phyloP scores from a whole-genome alignment of 116 monocot species.

The Dioscorea cayenensis region DNA sequence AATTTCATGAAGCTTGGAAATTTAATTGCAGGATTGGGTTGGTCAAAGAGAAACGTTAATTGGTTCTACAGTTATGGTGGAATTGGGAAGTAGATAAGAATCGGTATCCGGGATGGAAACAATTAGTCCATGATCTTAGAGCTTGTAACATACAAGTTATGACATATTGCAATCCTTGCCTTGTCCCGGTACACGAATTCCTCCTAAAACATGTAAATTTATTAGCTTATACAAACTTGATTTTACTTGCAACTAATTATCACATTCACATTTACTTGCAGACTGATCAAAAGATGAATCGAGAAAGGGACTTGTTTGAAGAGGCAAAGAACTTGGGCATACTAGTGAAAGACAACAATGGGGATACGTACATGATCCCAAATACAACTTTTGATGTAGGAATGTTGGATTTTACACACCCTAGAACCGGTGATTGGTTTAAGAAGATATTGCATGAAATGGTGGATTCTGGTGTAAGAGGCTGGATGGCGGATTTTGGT shows the following conservation, averaged over 20 bases:
- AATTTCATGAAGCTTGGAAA: not conserved
- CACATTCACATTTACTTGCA: conserved; percentile 12
- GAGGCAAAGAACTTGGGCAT: conserved; percentile 53
- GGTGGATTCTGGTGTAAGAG: conserved; percentile 63
- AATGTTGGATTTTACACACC: conserved; percentile 79
- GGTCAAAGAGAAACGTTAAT: conserved; percentile 80
- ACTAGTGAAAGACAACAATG: conserved; percentile 48
- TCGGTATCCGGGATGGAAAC: conserved; percentile 52
- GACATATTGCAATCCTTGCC: conserved; percentile 84
- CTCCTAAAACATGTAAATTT: not conserved
- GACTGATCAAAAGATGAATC: conserved; percentile 50
- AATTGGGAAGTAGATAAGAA: conserved; percentile 72
- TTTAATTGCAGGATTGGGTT: conserved; percentile 66
- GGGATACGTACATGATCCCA: conserved; percentile 63
- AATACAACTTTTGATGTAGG: conserved; percentile 78
- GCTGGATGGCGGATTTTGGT: conserved; percentile 94
- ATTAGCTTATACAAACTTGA: not conserved
- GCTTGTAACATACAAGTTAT: conserved; percentile 44
- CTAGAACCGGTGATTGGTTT: conserved; percentile 52
- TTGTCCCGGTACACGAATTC: conserved; percentile 39
- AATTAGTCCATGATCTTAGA: conserved; percentile 53
- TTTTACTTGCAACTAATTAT: too few relatives aligned
- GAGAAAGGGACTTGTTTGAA: conserved; percentile 50
- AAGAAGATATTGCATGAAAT: conserved; percentile 64
- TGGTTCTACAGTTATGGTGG: conserved; percentile 86